A percentile compares a stretch with the other conserved stretches of the same genome.
Evolutionary conservation across 164 flowering plant genomes (phyloP).

Genomic region (Malania oleifera): DNA sequence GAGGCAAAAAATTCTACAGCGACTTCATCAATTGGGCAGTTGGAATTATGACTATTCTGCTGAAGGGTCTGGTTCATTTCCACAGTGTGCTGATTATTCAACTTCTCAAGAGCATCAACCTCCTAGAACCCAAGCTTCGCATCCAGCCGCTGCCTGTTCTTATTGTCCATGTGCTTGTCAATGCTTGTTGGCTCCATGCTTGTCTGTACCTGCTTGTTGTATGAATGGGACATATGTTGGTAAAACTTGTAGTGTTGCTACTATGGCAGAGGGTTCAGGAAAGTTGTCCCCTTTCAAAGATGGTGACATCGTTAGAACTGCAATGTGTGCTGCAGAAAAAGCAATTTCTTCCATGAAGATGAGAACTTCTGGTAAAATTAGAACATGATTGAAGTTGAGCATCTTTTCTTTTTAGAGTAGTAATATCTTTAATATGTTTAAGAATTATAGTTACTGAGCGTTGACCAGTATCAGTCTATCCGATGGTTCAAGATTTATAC

Average conservation of each 20-base stretch:
- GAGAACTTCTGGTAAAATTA: constrained; percentile 20
- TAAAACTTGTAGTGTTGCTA: constrained; percentile 14
- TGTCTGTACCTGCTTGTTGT: constrained; percentile 30
- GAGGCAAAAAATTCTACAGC: constrained; percentile 48
- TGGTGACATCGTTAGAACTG: constrained; percentile 34
- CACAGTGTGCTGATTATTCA: constrained; percentile 19
- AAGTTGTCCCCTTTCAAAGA: constrained; percentile 15
- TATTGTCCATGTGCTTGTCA: constrained; percentile 43
- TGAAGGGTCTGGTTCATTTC: constrained; percentile 23
- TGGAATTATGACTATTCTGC: constrained; percentile 31
- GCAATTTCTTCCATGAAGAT: constrained; percentile 43
- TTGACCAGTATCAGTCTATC: no score
- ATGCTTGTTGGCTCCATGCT: constrained; percentile 28
- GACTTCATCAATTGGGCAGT: constrained; percentile 50
- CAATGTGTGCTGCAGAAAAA: constrained; percentile 55
- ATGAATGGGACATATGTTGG: constrained; percentile 21
- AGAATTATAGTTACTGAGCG: no score
- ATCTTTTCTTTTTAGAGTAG: no score
- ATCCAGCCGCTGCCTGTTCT: constrained; percentile 19
- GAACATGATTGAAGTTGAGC: background rate
- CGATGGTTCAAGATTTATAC: no score
- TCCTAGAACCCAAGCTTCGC: constrained; percentile 23
- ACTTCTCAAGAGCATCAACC: constrained; percentile 30
- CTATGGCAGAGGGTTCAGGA: constrained; percentile 9
- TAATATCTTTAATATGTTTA: no score